Conservation (phyloP, 345 rosid species). For the Citrus cavaleriei region DNA sequence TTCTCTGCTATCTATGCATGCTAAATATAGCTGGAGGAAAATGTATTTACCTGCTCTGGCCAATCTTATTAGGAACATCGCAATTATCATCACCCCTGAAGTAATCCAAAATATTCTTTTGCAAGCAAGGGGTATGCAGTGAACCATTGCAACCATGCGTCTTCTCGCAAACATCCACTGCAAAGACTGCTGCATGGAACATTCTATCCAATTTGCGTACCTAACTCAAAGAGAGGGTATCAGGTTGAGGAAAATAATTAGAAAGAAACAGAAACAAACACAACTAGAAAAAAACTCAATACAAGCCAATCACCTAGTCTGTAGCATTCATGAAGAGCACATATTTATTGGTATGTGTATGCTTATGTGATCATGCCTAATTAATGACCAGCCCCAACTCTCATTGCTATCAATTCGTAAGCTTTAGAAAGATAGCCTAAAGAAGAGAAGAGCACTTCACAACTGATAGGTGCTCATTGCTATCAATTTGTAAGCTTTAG, state of each 20-base stretch:
- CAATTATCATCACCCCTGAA: slow-evolving; percentile 32
- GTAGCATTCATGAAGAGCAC: not conserved
- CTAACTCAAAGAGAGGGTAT: slow-evolving; percentile 25
- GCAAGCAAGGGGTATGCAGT: slow-evolving; percentile 56
- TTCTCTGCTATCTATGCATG: not conserved
- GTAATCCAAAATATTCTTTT: slow-evolving; percentile 52
- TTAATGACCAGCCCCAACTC: not conserved
- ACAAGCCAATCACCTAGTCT: not conserved
- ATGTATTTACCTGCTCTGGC: slow-evolving; percentile 43
- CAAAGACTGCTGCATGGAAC: slow-evolving; percentile 40
- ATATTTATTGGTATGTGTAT: not conserved
- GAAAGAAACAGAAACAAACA: not conserved
- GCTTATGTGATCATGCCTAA: not conserved
- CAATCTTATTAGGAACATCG: slow-evolving; percentile 32
- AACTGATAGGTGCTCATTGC: not conserved
- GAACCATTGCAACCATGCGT: slow-evolving; percentile 36
- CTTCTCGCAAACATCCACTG: slow-evolving; percentile 42
- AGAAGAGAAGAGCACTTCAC: not conserved
- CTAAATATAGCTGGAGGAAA: slow-evolving; percentile 1
- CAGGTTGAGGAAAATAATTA: not conserved
- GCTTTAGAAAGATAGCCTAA: not conserved
- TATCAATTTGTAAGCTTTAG: not conserved
- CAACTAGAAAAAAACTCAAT: not conserved
- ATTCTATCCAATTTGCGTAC: slow-evolving; percentile 50
- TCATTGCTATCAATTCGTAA: not conserved